Base-by-base conservation (phyloP, 257 asterid genomes). In the Solanum medicagineum region DNA sequence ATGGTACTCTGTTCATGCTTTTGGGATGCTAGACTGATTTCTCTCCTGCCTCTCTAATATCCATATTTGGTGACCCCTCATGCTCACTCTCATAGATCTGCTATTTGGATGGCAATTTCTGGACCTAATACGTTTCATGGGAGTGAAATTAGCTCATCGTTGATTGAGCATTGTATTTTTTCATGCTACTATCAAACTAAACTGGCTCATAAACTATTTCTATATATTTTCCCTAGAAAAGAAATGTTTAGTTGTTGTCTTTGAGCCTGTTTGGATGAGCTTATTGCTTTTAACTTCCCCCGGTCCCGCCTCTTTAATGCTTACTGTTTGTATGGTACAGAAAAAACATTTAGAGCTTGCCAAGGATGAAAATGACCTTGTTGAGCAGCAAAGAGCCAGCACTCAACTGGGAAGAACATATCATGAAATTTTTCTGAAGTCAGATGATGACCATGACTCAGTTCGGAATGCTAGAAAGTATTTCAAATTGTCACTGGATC, bases 341-440 rank as follows among this genome's bases (percentile, higher is more conserved):
- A 92, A 94, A 92, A 95, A 89, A 60, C 99, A 95, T 91, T 87
- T 97, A 85, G 93, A 95, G 83, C 93, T 97, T 11, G 98, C 99
- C 69, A 91, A 89, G 90, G 91, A 92, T 85, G 88, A 88, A 69
- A 89, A 91, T 73, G 94, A 97, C 87, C 88, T 97, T 20, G 53
- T 90, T 87, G 98, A 97, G 92, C 97, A 97, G 90, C 98, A 95
- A 89, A 91, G 99, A 91, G 98, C 98, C 24, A 90, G 92, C 87
- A 97, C 99, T 49, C 99, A 97, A 91, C 98, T 97, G 40, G 99
- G 99, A 74, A 93, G 99, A 85, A 93, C 98, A 63, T 97, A 95
- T 86, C 96, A 97, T 89, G 98, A 97, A 89, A 87, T 95, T 84
- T 97, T 97, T 89, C 9, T 93, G 75, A 91, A 85, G 86, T 95